Conservation (phyloP, 768 basidiomycete genomes). For the Podaxis sp. region DNA sequence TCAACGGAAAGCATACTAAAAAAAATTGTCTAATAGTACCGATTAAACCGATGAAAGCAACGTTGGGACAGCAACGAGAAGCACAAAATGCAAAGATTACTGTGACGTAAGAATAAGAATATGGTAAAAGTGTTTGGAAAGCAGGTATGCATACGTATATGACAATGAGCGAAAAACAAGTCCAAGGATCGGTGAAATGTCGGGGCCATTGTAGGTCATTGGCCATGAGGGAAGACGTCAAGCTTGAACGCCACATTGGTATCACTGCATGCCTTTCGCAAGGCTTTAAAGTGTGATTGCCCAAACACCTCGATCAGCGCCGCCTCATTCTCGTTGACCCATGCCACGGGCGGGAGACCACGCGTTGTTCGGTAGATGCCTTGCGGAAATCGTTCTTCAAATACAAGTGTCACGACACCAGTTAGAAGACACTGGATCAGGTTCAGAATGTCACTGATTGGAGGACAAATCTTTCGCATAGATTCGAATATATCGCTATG, state of each 20-base stretch:
- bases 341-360: conserved; percentile 72
- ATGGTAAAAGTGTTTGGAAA: conserved; percentile 21
- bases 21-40: not conserved
- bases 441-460: conserved; percentile 67
- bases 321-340: conserved; percentile 70
- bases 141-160: conserved; percentile 20
- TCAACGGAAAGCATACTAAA: not conserved
- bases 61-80: conserved; percentile 6
- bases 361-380: conserved; percentile 74
- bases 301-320: conserved; percentile 74
- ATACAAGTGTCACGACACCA: conserved; percentile 67
- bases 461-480: conserved; percentile 63
- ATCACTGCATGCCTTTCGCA: conserved; percentile 73
- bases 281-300: conserved; percentile 63
- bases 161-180: conserved; percentile 15
- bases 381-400: conserved; percentile 72
- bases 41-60: conserved; percentile 8
- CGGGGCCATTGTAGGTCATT: conserved; percentile 10
- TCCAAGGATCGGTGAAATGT: conserved; percentile 1
- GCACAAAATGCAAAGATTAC: conserved; percentile 19
- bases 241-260: conserved; percentile 72
- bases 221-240: conserved; percentile 46
- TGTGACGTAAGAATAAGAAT: conserved; percentile 22
- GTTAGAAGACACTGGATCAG: conserved; percentile 73
- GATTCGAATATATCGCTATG: conserved; percentile 75